These are phyloP conservation scores for Agaricales sp. DNA, from an alignment of 1,284 basidiomycete species.

Conservation along the genomic window DNA sequence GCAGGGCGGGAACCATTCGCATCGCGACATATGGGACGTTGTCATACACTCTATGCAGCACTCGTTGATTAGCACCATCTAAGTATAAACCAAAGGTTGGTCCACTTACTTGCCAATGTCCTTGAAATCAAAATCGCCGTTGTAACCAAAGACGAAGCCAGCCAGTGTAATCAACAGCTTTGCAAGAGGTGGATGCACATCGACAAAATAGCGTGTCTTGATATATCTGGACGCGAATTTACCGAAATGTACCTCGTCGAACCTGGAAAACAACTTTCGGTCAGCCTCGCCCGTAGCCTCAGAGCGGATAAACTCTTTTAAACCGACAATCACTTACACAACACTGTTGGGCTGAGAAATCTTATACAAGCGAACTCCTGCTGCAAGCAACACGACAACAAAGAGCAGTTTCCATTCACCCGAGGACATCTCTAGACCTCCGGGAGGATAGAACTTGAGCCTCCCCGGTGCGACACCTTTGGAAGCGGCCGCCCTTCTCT, in stretches of 20 bases:
- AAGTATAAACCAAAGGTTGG: not conserved
- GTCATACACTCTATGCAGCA: constrained; percentile 56
- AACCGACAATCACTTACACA: constrained; percentile 53
- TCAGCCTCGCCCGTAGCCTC: not conserved
- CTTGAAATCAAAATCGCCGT: constrained; percentile 94
- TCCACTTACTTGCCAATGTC: constrained; percentile 84
- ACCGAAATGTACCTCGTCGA: constrained; percentile 96
- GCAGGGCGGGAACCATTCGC: constrained; percentile 85
- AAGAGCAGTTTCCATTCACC: constrained; percentile 70
- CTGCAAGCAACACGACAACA: constrained; percentile 55
- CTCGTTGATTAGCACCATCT: not conserved
- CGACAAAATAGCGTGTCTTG: constrained; percentile 87
- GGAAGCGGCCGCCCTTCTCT: constrained; percentile 56
- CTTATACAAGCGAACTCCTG: constrained; percentile 68
- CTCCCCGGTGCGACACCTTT: constrained; percentile 44
- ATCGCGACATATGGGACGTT: constrained; percentile 93
- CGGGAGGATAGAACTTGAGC: constrained; percentile 35
- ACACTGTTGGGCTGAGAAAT: constrained; percentile 79
- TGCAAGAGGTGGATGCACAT: constrained; percentile 95
- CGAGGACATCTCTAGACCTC: constrained; percentile 54
- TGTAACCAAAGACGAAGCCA: constrained; percentile 83
- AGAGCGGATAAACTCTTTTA: not conserved
- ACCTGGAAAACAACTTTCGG: constrained; percentile 36
- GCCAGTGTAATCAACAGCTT: constrained; percentile 92
- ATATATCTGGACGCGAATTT: constrained; percentile 91